Percentiles rank a stretch among this genome's conserved stretches.
These are phyloP conservation scores for Chlamydomonas schloesseri DNA, from an alignment of 139 green algal species.

Conservation along the genomic window DNA sequence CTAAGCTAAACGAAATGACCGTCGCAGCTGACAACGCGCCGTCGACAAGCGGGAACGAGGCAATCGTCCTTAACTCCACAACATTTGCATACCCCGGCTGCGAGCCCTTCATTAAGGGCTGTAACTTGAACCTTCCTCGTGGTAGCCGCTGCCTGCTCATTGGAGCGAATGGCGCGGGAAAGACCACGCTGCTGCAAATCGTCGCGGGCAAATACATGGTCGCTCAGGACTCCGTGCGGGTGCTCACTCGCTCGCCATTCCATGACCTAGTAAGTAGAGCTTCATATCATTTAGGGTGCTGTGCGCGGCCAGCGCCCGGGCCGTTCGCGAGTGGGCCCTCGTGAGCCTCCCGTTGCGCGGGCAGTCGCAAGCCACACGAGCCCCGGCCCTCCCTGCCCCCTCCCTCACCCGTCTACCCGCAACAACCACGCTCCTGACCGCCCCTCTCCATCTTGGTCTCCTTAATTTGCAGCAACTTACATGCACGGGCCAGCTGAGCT, in stretches of 20 bases:
- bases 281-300: background rate
- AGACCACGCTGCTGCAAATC: slow-evolving; percentile 92
- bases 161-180: slow-evolving; percentile 96
- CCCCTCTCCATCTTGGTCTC: background rate
- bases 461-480: slow-evolving; percentile 66
- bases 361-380: background rate
- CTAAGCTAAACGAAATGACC: background rate
- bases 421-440: background rate
- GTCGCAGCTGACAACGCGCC: background rate
- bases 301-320: too few relatives aligned
- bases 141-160: slow-evolving; percentile 90
- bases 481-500: slow-evolving; percentile 81
- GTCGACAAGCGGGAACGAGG: background rate
- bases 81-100: slow-evolving; percentile 56
- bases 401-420: too few relatives aligned
- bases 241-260: slow-evolving; percentile 95
- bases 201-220: slow-evolving; percentile 98
- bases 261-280: slow-evolving; percentile 82
- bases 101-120: slow-evolving; percentile 62
- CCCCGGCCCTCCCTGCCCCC: too few relatives aligned
- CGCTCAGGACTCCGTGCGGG: slow-evolving; percentile 70
- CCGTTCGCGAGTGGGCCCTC: too few relatives aligned
- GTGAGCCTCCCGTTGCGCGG: background rate
- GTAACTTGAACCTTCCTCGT: slow-evolving; percentile 73
- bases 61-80: background rate